A percentile compares a stretch with the other conserved stretches of the same genome.
phyloP scores from a whole-genome alignment of 768 basidiomycete species.

The Lentinula boryana region DNA sequence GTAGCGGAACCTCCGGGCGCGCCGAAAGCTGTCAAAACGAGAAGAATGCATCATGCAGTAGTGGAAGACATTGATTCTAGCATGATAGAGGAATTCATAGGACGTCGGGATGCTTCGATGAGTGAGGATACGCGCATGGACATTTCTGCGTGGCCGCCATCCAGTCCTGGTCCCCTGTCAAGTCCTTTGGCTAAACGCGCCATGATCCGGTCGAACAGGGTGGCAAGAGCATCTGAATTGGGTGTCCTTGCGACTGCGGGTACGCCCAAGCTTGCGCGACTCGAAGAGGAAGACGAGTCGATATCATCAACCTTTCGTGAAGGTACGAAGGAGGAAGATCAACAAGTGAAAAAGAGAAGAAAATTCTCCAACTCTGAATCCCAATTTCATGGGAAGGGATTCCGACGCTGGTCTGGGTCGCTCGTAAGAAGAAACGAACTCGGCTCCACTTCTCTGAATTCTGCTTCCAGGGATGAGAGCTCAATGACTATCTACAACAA shows the following conservation, averaged over 20 bases:
- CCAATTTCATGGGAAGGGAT: background rate
- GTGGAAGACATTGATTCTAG: background rate
- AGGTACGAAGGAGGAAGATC: conserved; percentile 5
- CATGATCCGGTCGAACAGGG: conserved; percentile 11
- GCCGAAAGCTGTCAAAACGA: conserved; percentile 23
- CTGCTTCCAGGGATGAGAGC: background rate
- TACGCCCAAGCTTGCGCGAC: conserved; percentile 20
- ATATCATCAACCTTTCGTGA: background rate
- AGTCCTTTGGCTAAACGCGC: conserved; percentile 21
- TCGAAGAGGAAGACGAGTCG: conserved; percentile 24
- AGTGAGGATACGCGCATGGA: background rate
- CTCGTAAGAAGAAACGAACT: background rate
- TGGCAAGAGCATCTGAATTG: conserved; percentile 15
- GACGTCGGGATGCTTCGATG: background rate
- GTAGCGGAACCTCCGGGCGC: conserved; percentile 27
- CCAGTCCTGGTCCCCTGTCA: conserved; percentile 7
- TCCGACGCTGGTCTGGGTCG: conserved; percentile 1
- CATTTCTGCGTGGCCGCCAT: background rate
- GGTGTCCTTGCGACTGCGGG: conserved; percentile 12
- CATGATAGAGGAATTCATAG: background rate
- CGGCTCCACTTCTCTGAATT: background rate
- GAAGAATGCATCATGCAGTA: background rate
- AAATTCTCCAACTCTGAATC: background rate
- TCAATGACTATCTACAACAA: background rate
- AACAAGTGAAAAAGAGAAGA: conserved; percentile 6